Conservation (phyloP, 2,329 filamentous ascomycete species). For the Pestalotiopsis sp. region DNA sequence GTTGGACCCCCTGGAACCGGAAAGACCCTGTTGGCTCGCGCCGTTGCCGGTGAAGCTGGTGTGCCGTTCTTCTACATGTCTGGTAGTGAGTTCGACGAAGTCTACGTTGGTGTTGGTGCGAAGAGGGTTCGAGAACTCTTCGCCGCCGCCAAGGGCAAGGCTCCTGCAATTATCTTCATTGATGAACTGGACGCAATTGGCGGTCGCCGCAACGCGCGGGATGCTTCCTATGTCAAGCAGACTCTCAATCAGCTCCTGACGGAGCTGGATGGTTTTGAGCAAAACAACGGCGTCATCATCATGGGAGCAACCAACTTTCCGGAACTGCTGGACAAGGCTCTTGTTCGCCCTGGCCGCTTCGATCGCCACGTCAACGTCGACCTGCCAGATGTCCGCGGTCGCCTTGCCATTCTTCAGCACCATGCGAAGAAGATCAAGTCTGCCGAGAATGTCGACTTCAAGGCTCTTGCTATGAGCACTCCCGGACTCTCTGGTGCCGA, state of each 20-base stretch:
- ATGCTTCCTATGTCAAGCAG: slow-evolving; percentile 95
- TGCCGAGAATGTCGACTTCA: slow-evolving; percentile 77
- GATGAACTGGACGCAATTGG: slow-evolving; percentile 95
- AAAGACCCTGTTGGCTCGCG: slow-evolving; percentile 93
- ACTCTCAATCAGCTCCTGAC: slow-evolving; percentile 97
- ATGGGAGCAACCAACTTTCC: slow-evolving; percentile 97
- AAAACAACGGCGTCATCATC: slow-evolving; percentile 92
- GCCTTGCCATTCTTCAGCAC: slow-evolving; percentile 89
- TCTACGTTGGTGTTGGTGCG: slow-evolving; percentile 95
- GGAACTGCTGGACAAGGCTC: slow-evolving; percentile 88
- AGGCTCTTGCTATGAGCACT: slow-evolving; percentile 82
- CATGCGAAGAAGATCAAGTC: slow-evolving; percentile 91
- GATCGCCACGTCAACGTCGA: slow-evolving; percentile 89
- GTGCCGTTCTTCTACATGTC: slow-evolving; percentile 99
- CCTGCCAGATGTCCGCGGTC: slow-evolving; percentile 89
- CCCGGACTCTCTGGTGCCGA: slow-evolving; percentile 94
- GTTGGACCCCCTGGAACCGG: slow-evolving; percentile 96
- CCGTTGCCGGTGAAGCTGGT: slow-evolving; percentile 93
- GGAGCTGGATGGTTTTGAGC: slow-evolving; percentile 95
- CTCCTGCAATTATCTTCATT: slow-evolving; percentile 92
- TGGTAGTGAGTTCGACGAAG: slow-evolving; percentile 96
- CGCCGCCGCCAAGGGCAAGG: slow-evolving; percentile 77
- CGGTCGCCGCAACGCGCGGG: slow-evolving; percentile 87
- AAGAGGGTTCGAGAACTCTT: slow-evolving; percentile 97
- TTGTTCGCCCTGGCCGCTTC: slow-evolving; percentile 92